Evolutionary conservation across 176 grass and related monocot species (phyloP).

Genomic region (Lolium perenne): DNA sequence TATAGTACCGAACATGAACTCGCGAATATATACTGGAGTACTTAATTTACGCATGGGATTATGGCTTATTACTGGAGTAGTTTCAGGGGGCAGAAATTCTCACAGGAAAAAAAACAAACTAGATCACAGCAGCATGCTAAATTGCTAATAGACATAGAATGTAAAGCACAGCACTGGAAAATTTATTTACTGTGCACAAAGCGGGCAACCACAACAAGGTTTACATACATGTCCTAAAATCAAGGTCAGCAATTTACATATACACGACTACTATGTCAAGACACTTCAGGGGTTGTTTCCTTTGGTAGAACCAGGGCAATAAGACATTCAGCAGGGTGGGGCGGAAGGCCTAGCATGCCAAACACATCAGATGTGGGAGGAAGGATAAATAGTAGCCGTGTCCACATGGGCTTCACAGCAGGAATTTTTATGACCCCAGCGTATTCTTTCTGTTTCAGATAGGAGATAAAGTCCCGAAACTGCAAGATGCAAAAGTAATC

Average conservation of each 20-base stretch:
- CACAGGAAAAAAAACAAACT: background rate
- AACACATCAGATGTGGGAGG: constrained; percentile 63
- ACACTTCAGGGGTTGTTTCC: constrained; percentile 63
- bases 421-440: constrained; percentile 92
- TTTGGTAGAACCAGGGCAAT: constrained; percentile 80
- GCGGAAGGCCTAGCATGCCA: constrained; percentile 62
- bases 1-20: too few species aligned
- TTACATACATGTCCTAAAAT: constrained; percentile 22
- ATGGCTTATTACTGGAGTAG: background rate
- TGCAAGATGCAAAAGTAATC: constrained; percentile 48
- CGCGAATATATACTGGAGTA: background rate
- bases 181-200: constrained; percentile 12
- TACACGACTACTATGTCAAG: constrained; percentile 24
- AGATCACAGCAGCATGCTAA: background rate
- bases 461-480: constrained; percentile 91
- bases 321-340: constrained; percentile 61
- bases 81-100: background rate
- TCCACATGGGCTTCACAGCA: constrained; percentile 74
- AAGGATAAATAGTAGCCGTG: constrained; percentile 88
- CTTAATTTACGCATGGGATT: background rate
- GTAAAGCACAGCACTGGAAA: constrained; percentile 13
- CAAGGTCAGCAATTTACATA: constrained; percentile 6
- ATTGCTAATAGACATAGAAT: background rate
- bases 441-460: constrained; percentile 87
- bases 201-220: background rate